Conservation (phyloP, 306 rosid genomes). For the Gleditsia sinensis region DNA sequence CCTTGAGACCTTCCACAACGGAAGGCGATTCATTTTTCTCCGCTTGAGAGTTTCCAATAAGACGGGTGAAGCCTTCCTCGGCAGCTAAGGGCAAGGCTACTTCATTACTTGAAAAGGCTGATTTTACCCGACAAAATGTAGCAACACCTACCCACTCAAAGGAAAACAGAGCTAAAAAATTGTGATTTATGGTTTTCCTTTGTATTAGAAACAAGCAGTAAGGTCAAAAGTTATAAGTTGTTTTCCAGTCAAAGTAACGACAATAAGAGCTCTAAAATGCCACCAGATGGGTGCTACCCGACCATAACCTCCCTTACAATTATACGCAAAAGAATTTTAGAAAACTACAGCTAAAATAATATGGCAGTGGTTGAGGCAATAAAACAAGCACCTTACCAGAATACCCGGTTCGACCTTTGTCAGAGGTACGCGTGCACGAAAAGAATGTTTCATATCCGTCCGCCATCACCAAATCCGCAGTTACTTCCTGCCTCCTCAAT, state of each 20-base stretch:
- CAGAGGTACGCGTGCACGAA: conserved; percentile 76
- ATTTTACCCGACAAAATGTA: conserved; percentile 85
- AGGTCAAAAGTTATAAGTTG: neutral
- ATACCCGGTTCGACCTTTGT: conserved; percentile 77
- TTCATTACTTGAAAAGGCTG: conserved; percentile 77
- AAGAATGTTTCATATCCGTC: conserved; percentile 88
- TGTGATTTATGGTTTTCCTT: neutral
- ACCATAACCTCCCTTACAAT: neutral
- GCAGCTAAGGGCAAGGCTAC: conserved; percentile 73
- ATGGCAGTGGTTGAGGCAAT: conserved; percentile 25
- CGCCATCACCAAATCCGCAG: conserved; percentile 75
- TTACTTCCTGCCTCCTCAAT: conserved; percentile 69
- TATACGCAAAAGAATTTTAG: neutral
- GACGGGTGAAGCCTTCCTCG: conserved; percentile 87
- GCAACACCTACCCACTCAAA: conserved; percentile 68
- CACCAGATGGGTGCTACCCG: neutral
- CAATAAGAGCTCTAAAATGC: neutral
- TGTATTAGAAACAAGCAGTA: conserved; percentile 19
- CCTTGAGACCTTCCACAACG: conserved; percentile 55
- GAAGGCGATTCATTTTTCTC: conserved; percentile 44
- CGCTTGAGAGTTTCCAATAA: conserved; percentile 43
- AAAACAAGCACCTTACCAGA: conserved; percentile 60
- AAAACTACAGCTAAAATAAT: neutral
- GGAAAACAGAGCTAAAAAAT: neutral
- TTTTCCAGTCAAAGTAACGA: neutral